These are phyloP conservation scores for Candida suzukii DNA, from an alignment of 805 yeast genomes.

Conservation along the genomic window DNA sequence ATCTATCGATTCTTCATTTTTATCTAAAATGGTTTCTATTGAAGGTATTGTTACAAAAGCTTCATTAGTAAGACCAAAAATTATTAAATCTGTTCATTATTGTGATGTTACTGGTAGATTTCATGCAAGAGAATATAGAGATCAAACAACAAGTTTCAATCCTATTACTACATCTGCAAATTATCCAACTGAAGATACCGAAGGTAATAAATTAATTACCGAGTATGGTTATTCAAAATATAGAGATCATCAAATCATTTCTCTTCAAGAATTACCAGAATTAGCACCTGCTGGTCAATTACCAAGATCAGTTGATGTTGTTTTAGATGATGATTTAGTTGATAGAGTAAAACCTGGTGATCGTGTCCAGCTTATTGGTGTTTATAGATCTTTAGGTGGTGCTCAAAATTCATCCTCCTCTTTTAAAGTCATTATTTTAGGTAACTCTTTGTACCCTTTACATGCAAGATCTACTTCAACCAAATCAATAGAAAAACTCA, in stretches of 20 bases:
- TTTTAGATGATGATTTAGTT: slow-evolving; percentile 92
- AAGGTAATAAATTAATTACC: slow-evolving; percentile 80
- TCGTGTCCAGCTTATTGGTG: slow-evolving; percentile 89
- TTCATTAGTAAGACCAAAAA: slow-evolving; percentile 87
- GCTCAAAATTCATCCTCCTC: slow-evolving; percentile 53
- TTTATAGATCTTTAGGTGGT: slow-evolving; percentile 86
- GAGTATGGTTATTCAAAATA: slow-evolving; percentile 92
- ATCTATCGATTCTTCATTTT: slow-evolving; percentile 65
- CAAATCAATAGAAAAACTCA: slow-evolving; percentile 64
- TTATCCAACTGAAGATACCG: slow-evolving; percentile 89
- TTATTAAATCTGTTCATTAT: slow-evolving; percentile 86
- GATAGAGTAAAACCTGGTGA: slow-evolving; percentile 94
- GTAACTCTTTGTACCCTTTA: slow-evolving; percentile 82
- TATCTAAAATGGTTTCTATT: slow-evolving; percentile 77
- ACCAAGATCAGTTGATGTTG: slow-evolving; percentile 86
- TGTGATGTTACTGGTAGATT: slow-evolving; percentile 79
- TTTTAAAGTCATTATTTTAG: slow-evolving; percentile 77
- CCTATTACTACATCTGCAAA: slow-evolving; percentile 77
- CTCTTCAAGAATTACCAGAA: slow-evolving; percentile 97
- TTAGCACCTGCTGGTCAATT: slow-evolving; percentile 96
- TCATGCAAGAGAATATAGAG: slow-evolving; percentile 87
- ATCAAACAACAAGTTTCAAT: slow-evolving; percentile 85
- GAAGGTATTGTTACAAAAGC: slow-evolving; percentile 96
- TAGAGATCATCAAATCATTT: slow-evolving; percentile 87
- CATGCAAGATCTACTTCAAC: slow-evolving; percentile 71